Evolutionary conservation across 345 rosid species (phyloP), one percentile per base, ranked within the genome.

Genomic region (Noccaea bulbosa): DNA sequence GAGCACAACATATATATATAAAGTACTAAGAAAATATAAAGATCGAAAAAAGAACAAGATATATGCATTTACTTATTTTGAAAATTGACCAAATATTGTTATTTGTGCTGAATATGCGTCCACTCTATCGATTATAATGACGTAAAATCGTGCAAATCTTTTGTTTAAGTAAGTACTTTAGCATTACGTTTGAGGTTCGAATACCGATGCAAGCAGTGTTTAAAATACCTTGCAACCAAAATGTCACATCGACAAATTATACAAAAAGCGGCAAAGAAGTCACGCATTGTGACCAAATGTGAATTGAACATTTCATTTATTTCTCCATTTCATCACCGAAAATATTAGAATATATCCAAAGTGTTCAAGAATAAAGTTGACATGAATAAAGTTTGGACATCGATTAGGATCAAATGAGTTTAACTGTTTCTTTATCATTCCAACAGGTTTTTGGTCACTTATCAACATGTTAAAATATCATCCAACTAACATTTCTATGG

Each of bases 241-340:
- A 17, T 2, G 50, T 34, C 35, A 71, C 62, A 71, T 61, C 27
- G 9, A 41, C 2, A 51, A 61, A 71, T 53, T n/a, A n/a, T n/a
- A n/a, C n/a, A n/a, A 71, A 62, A 9, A 47, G 30, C 32, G 62
- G 55, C 57, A 55, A 14, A 10, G 33, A 44, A 45, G 14, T 55
- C 41, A 61, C 35, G 41, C 75, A 37, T 5, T 35, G 72, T 47
- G 40, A 46, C 16, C 39, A 22, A 69, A 16, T 59, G 35, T 39
- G 14, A 49, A 39, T 7, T 51, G 5, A 48, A 38, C 33, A 6
- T 39, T 43, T 61, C 5, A 22, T 33, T 52, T 62, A 5, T 52
- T 71, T 44, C 53, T 34, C 54, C 63, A 53, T 20, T 52, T 22
- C 40, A 71, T 62, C 48, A 2, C 27, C 30, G 22, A 20, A 20